Conservation (phyloP, 441 rosid species). For the Brassica hybrid region DNA sequence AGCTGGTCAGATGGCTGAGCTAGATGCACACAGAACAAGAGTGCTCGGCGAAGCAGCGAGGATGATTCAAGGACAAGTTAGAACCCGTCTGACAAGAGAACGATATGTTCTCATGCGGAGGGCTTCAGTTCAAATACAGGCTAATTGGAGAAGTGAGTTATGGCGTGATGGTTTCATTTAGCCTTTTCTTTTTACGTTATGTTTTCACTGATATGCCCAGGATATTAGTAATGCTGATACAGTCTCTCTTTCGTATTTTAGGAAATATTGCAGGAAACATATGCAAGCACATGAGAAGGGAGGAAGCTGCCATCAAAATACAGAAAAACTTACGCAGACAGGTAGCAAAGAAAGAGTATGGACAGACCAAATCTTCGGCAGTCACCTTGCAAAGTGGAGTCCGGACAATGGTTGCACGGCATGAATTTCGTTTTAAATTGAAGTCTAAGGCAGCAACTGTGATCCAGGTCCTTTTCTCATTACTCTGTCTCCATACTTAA, state of each 20-base stretch:
- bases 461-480: slow-evolving; percentile 63
- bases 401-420: slow-evolving; percentile 63
- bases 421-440: slow-evolving; percentile 49
- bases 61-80: slow-evolving; percentile 63
- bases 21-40: slow-evolving; percentile 69
- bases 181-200: background rate
- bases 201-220: slow-evolving; percentile 1
- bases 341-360: slow-evolving; percentile 56
- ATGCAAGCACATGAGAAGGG: slow-evolving; percentile 52
- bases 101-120: slow-evolving; percentile 50
- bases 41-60: slow-evolving; percentile 61
- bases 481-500: slow-evolving; percentile 4
- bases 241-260: slow-evolving; percentile 42
- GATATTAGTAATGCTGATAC: slow-evolving; percentile 3
- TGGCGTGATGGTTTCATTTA: background rate
- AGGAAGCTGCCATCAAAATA: slow-evolving; percentile 75
- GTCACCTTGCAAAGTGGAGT: slow-evolving; percentile 70
- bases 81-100: slow-evolving; percentile 55
- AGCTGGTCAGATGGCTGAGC: slow-evolving; percentile 85
- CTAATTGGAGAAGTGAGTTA: slow-evolving; percentile 83
- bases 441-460: slow-evolving; percentile 52
- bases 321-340: slow-evolving; percentile 80
- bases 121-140: slow-evolving; percentile 68
- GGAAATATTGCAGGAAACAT: slow-evolving; percentile 59
- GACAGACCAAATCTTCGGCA: slow-evolving; percentile 55